These are phyloP conservation scores for Dispira simplex DNA, from an alignment of 192 early-diverging fungal species.

Conservation along the genomic window DNA sequence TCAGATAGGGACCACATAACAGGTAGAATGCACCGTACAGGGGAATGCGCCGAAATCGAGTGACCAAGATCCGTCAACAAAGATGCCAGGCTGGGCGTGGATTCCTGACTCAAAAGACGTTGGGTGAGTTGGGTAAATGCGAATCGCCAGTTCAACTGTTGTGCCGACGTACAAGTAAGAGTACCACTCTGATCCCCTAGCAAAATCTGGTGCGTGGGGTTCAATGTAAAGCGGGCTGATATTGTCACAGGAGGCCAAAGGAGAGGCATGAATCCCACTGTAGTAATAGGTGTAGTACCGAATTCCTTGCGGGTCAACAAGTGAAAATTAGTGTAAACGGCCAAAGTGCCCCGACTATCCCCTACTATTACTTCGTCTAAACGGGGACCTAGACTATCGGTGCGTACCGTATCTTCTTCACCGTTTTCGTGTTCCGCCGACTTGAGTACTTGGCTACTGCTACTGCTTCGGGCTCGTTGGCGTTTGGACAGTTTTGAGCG, in stretches of 20 bases:
- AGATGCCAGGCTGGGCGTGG: too few relatives aligned
- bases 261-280: too few relatives aligned
- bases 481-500: background rate
- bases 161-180: background rate
- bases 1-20: too few relatives aligned
- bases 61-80: too few relatives aligned
- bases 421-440: too few relatives aligned
- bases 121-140: background rate
- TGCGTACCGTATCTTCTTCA: background rate
- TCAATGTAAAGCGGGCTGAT: background rate
- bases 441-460: too few relatives aligned
- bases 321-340: background rate
- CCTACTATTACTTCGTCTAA: background rate
- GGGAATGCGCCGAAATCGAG: too few relatives aligned
- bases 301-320: background rate
- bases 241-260: background rate
- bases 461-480: too few relatives aligned
- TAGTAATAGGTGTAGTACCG: background rate
- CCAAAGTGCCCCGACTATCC: background rate
- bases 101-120: background rate
- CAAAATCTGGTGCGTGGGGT: background rate
- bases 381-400: background rate
- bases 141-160: background rate
- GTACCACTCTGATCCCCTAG: background rate
- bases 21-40: too few relatives aligned